Percentiles rank a stretch among this genome's conserved stretches.
Conservation (phyloP, 2,329 filamentous ascomycete genomes). For the Fusarium sterilihyphosum region DNA sequence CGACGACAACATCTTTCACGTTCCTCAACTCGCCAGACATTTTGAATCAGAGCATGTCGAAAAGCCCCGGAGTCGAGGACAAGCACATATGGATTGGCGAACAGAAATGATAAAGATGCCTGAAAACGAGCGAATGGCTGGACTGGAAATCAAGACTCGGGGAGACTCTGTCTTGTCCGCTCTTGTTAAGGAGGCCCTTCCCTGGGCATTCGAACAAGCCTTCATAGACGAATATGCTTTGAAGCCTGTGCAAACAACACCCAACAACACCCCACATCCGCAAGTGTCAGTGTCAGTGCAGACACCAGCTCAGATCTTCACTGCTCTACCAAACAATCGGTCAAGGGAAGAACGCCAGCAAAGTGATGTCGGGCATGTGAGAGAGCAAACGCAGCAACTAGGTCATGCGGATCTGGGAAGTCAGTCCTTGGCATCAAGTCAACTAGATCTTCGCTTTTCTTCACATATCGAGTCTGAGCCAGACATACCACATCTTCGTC, state of each 20-base stretch:
- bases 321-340: neutral
- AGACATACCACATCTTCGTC: conserved; percentile 38
- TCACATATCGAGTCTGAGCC: neutral
- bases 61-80: conserved; percentile 32
- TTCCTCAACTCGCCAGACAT: conserved; percentile 69
- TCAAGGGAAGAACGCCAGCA: neutral
- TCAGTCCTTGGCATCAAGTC: neutral
- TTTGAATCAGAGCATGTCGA: conserved; percentile 59
- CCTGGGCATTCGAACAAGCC: conserved; percentile 44
- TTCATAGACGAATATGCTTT: conserved; percentile 12
- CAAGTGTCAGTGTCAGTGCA: neutral
- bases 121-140: conserved; percentile 45
- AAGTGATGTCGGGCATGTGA: neutral
- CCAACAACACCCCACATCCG: neutral
- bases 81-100: conserved; percentile 53
- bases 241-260: neutral
- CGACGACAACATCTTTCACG: conserved; percentile 56
- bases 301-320: neutral
- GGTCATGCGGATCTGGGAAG: neutral
- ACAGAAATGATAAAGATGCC: conserved; percentile 58
- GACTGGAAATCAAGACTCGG: conserved; percentile 42
- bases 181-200: conserved; percentile 53
- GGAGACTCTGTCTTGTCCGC: conserved; percentile 47
- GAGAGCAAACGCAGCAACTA: neutral
- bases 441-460: neutral